Evolutionary conservation across 371 early-diverging fungal species (phyloP).

Genomic region (Syncephalastrum monosporum): DNA sequence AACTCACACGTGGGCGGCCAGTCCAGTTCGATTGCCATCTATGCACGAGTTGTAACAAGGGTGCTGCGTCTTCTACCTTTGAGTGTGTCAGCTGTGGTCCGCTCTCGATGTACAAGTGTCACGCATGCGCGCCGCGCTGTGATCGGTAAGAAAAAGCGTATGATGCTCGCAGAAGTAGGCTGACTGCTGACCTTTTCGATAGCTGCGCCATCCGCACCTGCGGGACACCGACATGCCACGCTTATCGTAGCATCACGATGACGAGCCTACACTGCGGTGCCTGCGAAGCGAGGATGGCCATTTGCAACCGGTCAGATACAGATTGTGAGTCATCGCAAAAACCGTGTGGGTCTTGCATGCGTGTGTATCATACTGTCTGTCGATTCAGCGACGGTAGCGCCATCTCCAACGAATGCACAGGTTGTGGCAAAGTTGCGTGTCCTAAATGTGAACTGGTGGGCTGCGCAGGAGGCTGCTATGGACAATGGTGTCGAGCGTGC

Average conservation of each 20-base stretch:
- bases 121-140: conserved; percentile 22
- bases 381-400: conserved; percentile 10
- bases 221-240: conserved; percentile 13
- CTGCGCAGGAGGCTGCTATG: conserved; percentile 21
- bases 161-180: not conserved
- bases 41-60: conserved; percentile 18
- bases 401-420: conserved; percentile 20
- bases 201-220: conserved; percentile 20
- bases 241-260: conserved; percentile 6
- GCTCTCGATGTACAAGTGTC: conserved; percentile 17
- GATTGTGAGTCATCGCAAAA: not conserved
- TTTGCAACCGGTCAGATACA: conserved; percentile 18
- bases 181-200: not conserved
- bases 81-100: conserved; percentile 19
- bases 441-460: conserved; percentile 22
- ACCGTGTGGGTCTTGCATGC: conserved; percentile 12
- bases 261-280: conserved; percentile 9
- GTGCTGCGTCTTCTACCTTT: conserved; percentile 14
- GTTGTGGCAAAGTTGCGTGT: conserved; percentile 21
- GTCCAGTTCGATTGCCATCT: conserved; percentile 22
- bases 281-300: conserved; percentile 12
- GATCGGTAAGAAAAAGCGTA: conserved; percentile 13
- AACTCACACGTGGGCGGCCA: conserved; percentile 8
- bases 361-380: conserved; percentile 20
- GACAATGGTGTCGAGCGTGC: conserved; percentile 26